Conservation (phyloP, 495 filamentous ascomycete species). For the Hypoxylon perforatum region DNA sequence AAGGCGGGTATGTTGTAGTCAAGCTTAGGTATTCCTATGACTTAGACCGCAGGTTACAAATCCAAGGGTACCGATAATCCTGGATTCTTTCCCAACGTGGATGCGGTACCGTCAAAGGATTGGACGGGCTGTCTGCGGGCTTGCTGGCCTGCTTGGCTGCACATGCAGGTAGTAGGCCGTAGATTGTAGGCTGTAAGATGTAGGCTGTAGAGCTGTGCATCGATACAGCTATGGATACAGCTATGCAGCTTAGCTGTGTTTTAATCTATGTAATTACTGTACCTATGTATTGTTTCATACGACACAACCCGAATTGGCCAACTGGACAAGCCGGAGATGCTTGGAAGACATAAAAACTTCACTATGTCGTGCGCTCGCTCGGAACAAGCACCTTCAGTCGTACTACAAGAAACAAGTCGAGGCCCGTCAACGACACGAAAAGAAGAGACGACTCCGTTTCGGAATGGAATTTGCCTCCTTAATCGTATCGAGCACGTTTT, state of each 20-base stretch:
- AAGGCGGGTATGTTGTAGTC: background rate
- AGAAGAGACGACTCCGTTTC: constrained; percentile 30
- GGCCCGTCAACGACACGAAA: constrained; percentile 9
- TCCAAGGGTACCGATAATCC: constrained; percentile 27
- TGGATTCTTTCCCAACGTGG: constrained; percentile 31
- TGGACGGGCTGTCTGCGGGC: constrained; percentile 25
- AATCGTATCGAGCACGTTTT: constrained; percentile 45
- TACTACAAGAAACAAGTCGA: constrained; percentile 20
- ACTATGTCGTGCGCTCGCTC: constrained; percentile 9
- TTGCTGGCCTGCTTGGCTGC: too few relatives aligned
- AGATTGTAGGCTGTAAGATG: too few relatives aligned
- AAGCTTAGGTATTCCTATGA: constrained; percentile 1
- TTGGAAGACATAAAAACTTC: constrained; percentile 4
- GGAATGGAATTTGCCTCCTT: constrained; percentile 38
- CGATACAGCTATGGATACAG: background rate
- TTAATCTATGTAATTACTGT: background rate
- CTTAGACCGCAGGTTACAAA: constrained; percentile 27
- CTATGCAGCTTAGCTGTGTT: background rate
- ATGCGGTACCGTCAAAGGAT: constrained; percentile 34
- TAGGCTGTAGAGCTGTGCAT: too few relatives aligned
- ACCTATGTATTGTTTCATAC: constrained; percentile 1
- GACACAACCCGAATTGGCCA: constrained; percentile 6
- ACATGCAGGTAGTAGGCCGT: too few relatives aligned
- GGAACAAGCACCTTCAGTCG: constrained; percentile 5
- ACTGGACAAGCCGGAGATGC: background rate